Evolutionary conservation across 1,284 basidiomycete genomes (phyloP).

Genomic region (Sanghuangporus sanghuang): DNA sequence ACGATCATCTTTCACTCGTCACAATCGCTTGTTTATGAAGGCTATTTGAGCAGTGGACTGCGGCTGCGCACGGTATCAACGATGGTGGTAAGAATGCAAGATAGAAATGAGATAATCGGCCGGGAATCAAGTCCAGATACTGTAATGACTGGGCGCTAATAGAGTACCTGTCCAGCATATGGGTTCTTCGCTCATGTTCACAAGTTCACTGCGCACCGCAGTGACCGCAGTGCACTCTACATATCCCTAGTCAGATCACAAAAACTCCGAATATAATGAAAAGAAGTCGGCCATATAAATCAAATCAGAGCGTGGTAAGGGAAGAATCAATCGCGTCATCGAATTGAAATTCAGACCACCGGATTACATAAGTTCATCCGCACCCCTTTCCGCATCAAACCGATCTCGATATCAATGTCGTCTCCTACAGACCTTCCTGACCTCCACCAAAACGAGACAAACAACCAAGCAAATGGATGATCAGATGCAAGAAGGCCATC

Average conservation of each 20-base stretch:
- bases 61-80: neutral
- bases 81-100: neutral
- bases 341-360: too few species aligned
- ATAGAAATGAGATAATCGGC: neutral
- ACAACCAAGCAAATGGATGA: too few species aligned
- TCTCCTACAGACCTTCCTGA: too few species aligned
- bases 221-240: neutral
- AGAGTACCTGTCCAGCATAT: neutral
- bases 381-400: too few species aligned
- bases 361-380: too few species aligned
- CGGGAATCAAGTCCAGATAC: neutral
- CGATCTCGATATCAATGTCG: too few species aligned
- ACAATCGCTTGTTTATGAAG: neutral
- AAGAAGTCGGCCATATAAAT: too few species aligned
- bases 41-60: neutral
- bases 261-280: neutral
- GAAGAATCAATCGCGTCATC: too few species aligned
- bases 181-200: neutral
- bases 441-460: too few species aligned
- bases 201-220: constrained; percentile 1
- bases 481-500: too few species aligned
- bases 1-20: constrained; percentile 2
- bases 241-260: neutral
- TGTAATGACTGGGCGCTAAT: neutral
- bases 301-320: too few species aligned